Evolutionary conservation across 2,329 filamentous ascomycete genomes (phyloP).

Genomic region (Fusarium tanahbumbuense): DNA sequence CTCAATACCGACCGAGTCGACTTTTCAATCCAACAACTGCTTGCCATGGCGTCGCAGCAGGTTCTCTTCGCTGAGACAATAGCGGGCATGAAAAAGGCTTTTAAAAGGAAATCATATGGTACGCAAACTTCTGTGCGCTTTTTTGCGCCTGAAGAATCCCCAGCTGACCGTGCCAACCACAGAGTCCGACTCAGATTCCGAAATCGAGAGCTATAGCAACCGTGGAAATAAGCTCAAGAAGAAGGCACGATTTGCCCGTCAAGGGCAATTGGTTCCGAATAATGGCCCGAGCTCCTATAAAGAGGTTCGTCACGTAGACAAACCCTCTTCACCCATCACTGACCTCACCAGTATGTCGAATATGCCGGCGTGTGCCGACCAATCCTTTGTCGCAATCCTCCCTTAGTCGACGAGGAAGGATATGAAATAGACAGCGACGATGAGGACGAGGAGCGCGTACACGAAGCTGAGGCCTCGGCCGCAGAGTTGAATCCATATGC

Average conservation of each 20-base stretch:
- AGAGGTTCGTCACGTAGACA: conserved; percentile 63
- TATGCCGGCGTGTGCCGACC: conserved; percentile 78
- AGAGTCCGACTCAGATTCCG: conserved; percentile 84
- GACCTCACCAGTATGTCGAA: conserved; percentile 69
- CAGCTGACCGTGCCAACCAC: conserved; percentile 43
- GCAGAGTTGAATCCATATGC: conserved; percentile 80
- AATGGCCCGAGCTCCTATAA: conserved; percentile 76
- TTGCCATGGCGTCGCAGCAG: conserved; percentile 64
- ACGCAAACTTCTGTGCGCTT: conserved; percentile 30
- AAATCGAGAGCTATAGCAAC: conserved; percentile 76
- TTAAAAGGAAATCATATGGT: conserved; percentile 74
- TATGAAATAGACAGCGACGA: conserved; percentile 80
- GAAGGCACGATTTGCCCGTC: conserved; percentile 75
- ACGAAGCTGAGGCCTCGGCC: conserved; percentile 70
- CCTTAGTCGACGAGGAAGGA: conserved; percentile 80
- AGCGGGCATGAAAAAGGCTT: conserved; percentile 73
- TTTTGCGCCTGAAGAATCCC: not conserved
- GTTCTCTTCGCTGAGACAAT: conserved; percentile 74
- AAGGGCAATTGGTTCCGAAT: conserved; percentile 75
- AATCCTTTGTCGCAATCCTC: conserved; percentile 80
- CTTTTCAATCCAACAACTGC: conserved; percentile 22
- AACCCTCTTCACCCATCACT: conserved; percentile 35
- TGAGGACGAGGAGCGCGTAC: conserved; percentile 72
- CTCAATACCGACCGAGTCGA: conserved; percentile 26
- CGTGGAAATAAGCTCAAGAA: conserved; percentile 84